A percentile compares a stretch with the other conserved stretches of the same genome.
Conservation (phyloP, 78 protist genomes). For the Dictyostelium intermedium region DNA sequence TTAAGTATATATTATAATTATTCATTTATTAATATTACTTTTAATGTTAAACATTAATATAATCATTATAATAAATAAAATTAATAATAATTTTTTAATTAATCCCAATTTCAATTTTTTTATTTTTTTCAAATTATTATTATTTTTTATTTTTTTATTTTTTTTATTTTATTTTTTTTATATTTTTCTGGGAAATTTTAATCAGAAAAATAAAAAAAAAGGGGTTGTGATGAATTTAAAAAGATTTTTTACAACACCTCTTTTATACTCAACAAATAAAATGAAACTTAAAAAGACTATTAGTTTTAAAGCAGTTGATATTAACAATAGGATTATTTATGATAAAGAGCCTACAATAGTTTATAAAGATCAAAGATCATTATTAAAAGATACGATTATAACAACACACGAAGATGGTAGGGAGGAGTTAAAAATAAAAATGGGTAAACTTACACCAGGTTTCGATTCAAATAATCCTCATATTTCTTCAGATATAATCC, state of each 20-base stretch:
- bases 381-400: neutral
- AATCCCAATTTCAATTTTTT: too few species aligned
- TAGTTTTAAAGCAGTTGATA: neutral
- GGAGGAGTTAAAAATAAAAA: neutral
- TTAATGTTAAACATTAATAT: too few species aligned
- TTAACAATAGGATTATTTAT: neutral
- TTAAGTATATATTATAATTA: too few species aligned
- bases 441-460: neutral
- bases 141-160: too few species aligned
- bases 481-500: neutral
- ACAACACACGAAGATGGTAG: neutral
- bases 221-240: neutral
- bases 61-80: too few species aligned
- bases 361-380: neutral
- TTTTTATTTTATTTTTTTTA: too few species aligned
- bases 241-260: neutral
- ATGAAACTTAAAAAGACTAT: neutral
- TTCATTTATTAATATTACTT: too few species aligned
- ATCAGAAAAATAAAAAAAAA: neutral
- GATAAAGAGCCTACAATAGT: neutral
- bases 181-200: neutral
- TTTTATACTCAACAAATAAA: neutral
- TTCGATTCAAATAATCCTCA: neutral
- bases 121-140: too few species aligned
- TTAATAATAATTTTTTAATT: too few species aligned